phyloP scores from a whole-genome alignment of 164 flowering plant genomes.

The Nymphaea colorata region DNA sequence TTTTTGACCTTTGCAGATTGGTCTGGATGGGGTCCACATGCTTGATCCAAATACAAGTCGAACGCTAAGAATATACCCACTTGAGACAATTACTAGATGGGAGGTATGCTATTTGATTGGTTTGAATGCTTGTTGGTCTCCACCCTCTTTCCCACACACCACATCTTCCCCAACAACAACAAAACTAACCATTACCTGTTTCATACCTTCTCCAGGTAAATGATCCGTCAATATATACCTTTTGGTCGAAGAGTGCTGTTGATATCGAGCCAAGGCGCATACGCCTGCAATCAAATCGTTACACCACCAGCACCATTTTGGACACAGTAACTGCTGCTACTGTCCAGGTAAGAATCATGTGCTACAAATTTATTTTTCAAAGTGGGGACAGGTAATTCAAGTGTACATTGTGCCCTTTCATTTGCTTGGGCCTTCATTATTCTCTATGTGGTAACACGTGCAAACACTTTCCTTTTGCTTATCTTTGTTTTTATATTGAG shows the following conservation, averaged over 20 bases:
- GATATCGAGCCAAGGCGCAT: conserved; percentile 92
- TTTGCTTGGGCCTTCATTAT: too few relatives aligned
- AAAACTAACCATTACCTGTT: background rate
- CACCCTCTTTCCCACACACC: background rate
- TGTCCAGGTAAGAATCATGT: conserved; percentile 47
- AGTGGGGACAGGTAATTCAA: too few relatives aligned
- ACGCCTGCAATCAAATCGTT: conserved; percentile 84
- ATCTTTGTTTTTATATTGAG: too few relatives aligned
- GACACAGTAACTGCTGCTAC: conserved; percentile 93
- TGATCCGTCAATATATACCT: conserved; percentile 64
- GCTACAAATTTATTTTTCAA: background rate
- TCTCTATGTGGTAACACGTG: too few relatives aligned
- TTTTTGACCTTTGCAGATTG: conserved; percentile 46
- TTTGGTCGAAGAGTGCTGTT: conserved; percentile 93
- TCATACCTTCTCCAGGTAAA: conserved; percentile 26
- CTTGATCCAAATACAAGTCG: conserved; percentile 75
- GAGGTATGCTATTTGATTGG: conserved; percentile 39
- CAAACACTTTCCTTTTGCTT: too few relatives aligned
- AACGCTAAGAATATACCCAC: conserved; percentile 83
- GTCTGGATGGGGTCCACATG: conserved; percentile 94
- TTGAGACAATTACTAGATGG: conserved; percentile 83
- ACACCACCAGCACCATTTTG: conserved; percentile 76
- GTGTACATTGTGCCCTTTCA: too few relatives aligned
- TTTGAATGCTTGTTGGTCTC: too few relatives aligned
- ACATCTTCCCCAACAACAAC: background rate